Percentiles rank a stretch among this genome's conserved stretches.
phyloP scores from a whole-genome alignment of 805 yeast genomes.

The Zygotorulaspora florentina region DNA sequence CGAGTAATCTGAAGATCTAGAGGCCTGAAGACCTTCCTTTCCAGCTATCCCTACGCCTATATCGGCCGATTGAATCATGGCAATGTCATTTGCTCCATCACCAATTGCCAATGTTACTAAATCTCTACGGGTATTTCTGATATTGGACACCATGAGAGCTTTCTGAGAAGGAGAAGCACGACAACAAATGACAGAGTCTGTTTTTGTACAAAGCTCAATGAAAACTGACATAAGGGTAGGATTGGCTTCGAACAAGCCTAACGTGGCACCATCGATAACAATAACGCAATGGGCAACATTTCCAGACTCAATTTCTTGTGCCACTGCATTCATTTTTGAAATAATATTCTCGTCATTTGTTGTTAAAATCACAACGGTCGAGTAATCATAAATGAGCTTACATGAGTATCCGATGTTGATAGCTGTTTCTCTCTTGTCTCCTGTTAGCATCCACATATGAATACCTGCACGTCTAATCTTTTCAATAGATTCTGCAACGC shows the following conservation, averaged over 20 bases:
- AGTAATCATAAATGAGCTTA: constrained; percentile 85
- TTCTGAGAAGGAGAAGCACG: constrained; percentile 97
- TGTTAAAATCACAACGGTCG: constrained; percentile 73
- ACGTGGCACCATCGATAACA: constrained; percentile 91
- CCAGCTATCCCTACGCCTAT: constrained; percentile 98
- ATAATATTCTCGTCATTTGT: constrained; percentile 54
- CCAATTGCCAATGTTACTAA: constrained; percentile 94
- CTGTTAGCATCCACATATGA: constrained; percentile 96
- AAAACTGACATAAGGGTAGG: constrained; percentile 67
- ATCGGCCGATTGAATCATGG: constrained; percentile 98
- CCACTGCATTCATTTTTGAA: constrained; percentile 69
- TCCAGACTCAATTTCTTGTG: constrained; percentile 66
- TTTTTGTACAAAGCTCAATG: constrained; percentile 76
- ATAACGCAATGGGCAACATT: constrained; percentile 90
- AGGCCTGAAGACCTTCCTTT: constrained; percentile 94
- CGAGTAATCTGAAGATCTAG: constrained; percentile 89
- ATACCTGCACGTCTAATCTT: constrained; percentile 90
- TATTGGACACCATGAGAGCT: constrained; percentile 78
- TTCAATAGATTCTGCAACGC: constrained; percentile 94
- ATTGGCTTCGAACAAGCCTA: constrained; percentile 69
- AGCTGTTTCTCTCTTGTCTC: constrained; percentile 97
- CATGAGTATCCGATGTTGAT: constrained; percentile 96
- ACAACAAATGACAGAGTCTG: constrained; percentile 91
- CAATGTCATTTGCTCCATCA: constrained; percentile 98
- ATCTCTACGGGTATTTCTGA: constrained; percentile 61